Percentiles rank a stretch among this genome's conserved stretches.
Evolutionary conservation across 768 basidiomycete genomes (phyloP).

Genomic region (Leccinum subgranulosum): DNA sequence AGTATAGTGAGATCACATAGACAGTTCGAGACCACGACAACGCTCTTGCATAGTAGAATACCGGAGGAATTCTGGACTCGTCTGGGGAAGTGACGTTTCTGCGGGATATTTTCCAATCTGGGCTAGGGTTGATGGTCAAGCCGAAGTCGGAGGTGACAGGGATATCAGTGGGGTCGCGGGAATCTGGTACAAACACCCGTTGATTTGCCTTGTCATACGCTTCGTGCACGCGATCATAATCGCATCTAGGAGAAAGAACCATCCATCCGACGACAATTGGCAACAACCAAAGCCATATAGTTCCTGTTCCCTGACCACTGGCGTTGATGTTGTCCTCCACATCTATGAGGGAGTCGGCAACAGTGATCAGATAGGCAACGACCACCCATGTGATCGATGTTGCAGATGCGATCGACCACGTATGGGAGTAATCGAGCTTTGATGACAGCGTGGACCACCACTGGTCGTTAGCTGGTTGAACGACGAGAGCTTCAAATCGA

Average conservation of each 20-base stretch:
- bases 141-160: slow-evolving; percentile 8
- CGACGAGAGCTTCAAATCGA: slow-evolving; percentile 40
- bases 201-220: slow-evolving; percentile 17
- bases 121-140: slow-evolving; percentile 13
- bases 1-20: slow-evolving; percentile 16
- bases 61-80: slow-evolving; percentile 21
- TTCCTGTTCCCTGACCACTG: slow-evolving; percentile 38
- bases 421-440: slow-evolving; percentile 37
- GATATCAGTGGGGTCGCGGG: not conserved
- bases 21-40: slow-evolving; percentile 20
- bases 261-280: slow-evolving; percentile 41
- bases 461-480: slow-evolving; percentile 40
- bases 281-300: slow-evolving; percentile 44
- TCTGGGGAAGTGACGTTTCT: slow-evolving; percentile 19
- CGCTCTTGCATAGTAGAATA: slow-evolving; percentile 25
- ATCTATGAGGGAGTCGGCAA: slow-evolving; percentile 14
- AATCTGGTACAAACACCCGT: not conserved
- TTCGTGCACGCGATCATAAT: slow-evolving; percentile 28
- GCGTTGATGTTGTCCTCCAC: slow-evolving; percentile 24
- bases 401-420: slow-evolving; percentile 39
- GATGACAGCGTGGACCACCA: slow-evolving; percentile 39
- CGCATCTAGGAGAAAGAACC: slow-evolving; percentile 39
- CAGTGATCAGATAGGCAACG: slow-evolving; percentile 36
- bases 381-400: slow-evolving; percentile 43
- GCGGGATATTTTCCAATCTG: not conserved